These are phyloP conservation scores for Apiospora pterosperma DNA, from an alignment of 2,329 filamentous ascomycete genomes.

Conservation along the genomic window DNA sequence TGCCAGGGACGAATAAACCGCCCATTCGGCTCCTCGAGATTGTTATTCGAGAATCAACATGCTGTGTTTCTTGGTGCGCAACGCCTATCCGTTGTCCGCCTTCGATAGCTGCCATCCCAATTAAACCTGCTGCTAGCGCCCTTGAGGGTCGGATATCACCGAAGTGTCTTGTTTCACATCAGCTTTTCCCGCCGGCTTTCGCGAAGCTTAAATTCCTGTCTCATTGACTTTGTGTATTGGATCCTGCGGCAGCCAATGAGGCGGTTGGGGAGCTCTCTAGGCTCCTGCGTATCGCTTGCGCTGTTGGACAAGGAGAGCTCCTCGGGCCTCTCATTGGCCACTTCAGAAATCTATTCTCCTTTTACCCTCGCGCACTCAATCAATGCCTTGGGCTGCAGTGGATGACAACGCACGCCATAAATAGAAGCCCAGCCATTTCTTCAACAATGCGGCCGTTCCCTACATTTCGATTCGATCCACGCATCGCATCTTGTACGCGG, in stretches of 20 bases:
- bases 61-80: not conserved
- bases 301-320: slow-evolving; percentile 13
- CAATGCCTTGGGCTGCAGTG: not conserved
- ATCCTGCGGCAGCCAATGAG: slow-evolving; percentile 18
- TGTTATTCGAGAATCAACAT: not conserved
- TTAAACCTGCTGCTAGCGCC: slow-evolving; percentile 1
- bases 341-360: slow-evolving; percentile 12
- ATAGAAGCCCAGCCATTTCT: slow-evolving; percentile 18
- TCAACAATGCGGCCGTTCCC: slow-evolving; percentile 10
- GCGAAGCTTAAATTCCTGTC: slow-evolving; percentile 4
- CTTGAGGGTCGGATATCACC: slow-evolving; percentile 5
- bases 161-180: slow-evolving; percentile 6
- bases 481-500: slow-evolving; percentile 7
- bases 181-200: not conserved
- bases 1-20: not conserved
- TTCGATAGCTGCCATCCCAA: not conserved
- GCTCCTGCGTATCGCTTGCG: slow-evolving; percentile 16
- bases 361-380: not conserved
- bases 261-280: slow-evolving; percentile 13
- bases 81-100: not conserved
- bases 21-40: not conserved
- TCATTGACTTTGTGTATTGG: not conserved
- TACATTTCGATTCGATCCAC: slow-evolving; percentile 11
- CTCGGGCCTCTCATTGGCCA: slow-evolving; percentile 19
- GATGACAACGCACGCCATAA: slow-evolving; percentile 17